A percentile compares a stretch with the other conserved stretches of the same genome.
Conservation (phyloP, 306 rosid species). For the Cucurbita maxima region DNA sequence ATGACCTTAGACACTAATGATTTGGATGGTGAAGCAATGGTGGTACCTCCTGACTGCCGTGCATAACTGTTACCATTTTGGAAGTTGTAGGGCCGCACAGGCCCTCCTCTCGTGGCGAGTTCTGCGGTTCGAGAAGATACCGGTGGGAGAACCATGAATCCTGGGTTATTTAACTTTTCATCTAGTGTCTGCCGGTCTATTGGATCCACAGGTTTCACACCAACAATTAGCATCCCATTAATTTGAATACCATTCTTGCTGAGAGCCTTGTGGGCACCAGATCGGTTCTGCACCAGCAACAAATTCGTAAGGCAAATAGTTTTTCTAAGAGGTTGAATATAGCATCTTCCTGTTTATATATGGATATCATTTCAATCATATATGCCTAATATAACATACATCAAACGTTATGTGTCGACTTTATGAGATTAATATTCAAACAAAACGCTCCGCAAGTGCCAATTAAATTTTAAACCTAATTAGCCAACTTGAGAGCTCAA, state of each 20-base stretch:
- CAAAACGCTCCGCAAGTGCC: background rate
- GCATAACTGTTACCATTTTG: slow-evolving; percentile 48
- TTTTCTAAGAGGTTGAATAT: background rate
- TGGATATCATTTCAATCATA: background rate
- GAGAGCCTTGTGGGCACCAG: slow-evolving; percentile 86
- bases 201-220: slow-evolving; percentile 91
- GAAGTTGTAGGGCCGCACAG: slow-evolving; percentile 45
- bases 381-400: background rate
- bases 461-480: background rate
- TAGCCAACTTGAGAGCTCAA: background rate
- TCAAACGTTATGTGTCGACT: background rate
- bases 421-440: background rate
- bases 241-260: slow-evolving; percentile 82
- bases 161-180: slow-evolving; percentile 53
- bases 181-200: slow-evolving; percentile 70
- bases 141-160: slow-evolving; percentile 64
- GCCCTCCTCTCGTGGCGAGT: slow-evolving; percentile 27
- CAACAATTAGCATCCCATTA: slow-evolving; percentile 74
- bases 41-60: slow-evolving; percentile 58
- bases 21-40: slow-evolving; percentile 92
- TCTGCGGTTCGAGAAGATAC: slow-evolving; percentile 38
- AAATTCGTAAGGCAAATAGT: background rate
- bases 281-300: slow-evolving; percentile 50
- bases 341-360: background rate
- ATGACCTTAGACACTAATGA: slow-evolving; percentile 69